Conservation (phyloP, 2,329 filamentous ascomycete species). For the Exophiala sideris region DNA sequence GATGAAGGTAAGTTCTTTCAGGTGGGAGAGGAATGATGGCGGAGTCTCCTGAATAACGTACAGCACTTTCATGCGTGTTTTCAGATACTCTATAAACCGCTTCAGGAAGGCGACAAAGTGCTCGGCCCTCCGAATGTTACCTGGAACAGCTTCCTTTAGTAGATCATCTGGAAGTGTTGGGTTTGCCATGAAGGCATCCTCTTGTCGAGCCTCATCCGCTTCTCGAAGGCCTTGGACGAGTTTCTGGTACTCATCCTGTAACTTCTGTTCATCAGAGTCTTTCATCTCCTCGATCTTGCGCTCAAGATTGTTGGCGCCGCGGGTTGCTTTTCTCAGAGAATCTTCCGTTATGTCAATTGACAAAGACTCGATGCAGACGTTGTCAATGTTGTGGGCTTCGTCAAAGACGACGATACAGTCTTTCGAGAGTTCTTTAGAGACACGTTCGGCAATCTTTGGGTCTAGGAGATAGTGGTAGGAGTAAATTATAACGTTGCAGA, state of each 20-base stretch:
- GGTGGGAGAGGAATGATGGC: conserved; percentile 84
- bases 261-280: conserved; percentile 86
- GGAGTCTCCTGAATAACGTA: conserved; percentile 97
- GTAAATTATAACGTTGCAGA: conserved; percentile 99
- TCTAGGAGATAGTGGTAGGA: conserved; percentile 98
- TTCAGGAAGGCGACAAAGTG: conserved; percentile 95
- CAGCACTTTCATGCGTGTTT: conserved; percentile 96
- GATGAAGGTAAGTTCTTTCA: conserved; percentile 95
- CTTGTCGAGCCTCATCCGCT: conserved; percentile 82
- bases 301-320: conserved; percentile 87
- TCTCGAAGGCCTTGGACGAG: conserved; percentile 87
- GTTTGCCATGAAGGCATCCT: conserved; percentile 97
- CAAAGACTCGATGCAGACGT: conserved; percentile 95
- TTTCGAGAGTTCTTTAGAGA: conserved; percentile 93
- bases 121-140: conserved; percentile 92
- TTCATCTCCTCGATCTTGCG: conserved; percentile 92
- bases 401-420: conserved; percentile 99
- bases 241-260: conserved; percentile 94
- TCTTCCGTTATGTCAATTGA: conserved; percentile 97
- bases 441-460: conserved; percentile 93
- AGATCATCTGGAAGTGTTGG: conserved; percentile 90
- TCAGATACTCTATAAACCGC: conserved; percentile 95
- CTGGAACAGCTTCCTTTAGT: conserved; percentile 90
- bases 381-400: conserved; percentile 98
- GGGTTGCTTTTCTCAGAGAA: conserved; percentile 82